Evolutionary conservation across 768 basidiomycete genomes (phyloP).

Genomic region (Lentinula edodes): DNA sequence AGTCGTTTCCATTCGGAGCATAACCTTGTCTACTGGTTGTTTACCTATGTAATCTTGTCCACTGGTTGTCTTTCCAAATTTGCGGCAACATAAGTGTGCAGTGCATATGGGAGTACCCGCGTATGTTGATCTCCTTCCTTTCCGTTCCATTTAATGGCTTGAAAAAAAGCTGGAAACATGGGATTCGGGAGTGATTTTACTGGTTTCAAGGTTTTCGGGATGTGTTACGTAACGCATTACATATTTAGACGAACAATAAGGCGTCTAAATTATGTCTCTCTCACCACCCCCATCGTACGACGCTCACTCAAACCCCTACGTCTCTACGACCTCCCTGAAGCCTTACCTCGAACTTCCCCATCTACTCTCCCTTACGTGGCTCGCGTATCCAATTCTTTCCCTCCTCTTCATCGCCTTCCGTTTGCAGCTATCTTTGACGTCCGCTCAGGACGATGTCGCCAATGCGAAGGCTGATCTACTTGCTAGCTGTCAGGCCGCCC

Average conservation of each 20-base stretch:
- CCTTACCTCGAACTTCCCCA: slow-evolving; percentile 84
- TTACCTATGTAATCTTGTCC: too few relatives aligned
- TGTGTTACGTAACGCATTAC: too few relatives aligned
- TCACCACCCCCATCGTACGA: slow-evolving; percentile 56
- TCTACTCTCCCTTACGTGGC: slow-evolving; percentile 82
- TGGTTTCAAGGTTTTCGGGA: too few relatives aligned
- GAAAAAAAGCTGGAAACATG: too few relatives aligned
- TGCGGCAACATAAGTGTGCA: too few relatives aligned
- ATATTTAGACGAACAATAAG: neutral
- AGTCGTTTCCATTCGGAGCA: too few relatives aligned
- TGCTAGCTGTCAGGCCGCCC: slow-evolving; percentile 80
- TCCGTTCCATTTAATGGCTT: too few relatives aligned
- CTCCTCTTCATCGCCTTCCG: slow-evolving; percentile 85
- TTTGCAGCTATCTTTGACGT: slow-evolving; percentile 64
- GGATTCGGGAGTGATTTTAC: too few relatives aligned
- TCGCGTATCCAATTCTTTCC: slow-evolving; percentile 87
- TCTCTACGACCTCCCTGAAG: slow-evolving; percentile 35
- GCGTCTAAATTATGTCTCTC: slow-evolving; percentile 15
- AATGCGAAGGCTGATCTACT: slow-evolving; percentile 72
- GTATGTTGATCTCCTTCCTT: too few relatives aligned
- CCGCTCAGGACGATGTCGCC: slow-evolving; percentile 60
- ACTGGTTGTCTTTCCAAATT: too few relatives aligned
- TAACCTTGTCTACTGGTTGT: too few relatives aligned
- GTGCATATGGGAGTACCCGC: too few relatives aligned
- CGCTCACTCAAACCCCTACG: slow-evolving; percentile 32